A percentile compares a stretch with the other conserved stretches of the same genome.
Evolutionary conservation across 169 alveolate species (phyloP).

Genomic region (Babesia ovis): DNA sequence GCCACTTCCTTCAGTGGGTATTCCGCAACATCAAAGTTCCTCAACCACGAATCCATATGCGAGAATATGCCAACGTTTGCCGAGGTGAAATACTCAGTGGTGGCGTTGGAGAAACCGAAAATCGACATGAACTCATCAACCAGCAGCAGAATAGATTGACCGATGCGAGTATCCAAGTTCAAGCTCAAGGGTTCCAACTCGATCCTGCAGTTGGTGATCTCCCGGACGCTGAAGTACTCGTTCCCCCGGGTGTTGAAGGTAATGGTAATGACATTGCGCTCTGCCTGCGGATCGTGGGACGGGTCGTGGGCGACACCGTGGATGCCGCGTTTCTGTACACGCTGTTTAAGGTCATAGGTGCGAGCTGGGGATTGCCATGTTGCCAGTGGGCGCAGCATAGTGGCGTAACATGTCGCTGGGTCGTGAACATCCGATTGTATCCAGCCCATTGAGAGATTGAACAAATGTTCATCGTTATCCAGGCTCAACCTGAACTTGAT

Average conservation of each 20-base stretch:
- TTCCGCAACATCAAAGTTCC: conserved; percentile 36
- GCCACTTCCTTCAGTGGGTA: conserved; percentile 59
- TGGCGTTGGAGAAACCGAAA: conserved; percentile 46
- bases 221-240: conserved; percentile 38
- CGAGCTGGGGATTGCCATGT: conserved; percentile 20
- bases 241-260: conserved; percentile 52
- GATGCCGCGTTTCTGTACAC: neutral
- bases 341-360: conserved; percentile 9
- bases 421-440: conserved; percentile 68
- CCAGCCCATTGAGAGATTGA: conserved; percentile 59
- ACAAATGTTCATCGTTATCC: conserved; percentile 39
- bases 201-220: conserved; percentile 44
- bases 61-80: conserved; percentile 64
- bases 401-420: conserved; percentile 50
- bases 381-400: conserved; percentile 58
- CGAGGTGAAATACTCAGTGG: conserved; percentile 52
- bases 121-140: conserved; percentile 55
- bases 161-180: conserved; percentile 61
- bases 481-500: conserved; percentile 31
- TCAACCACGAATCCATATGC: conserved; percentile 36
- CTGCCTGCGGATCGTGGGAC: neutral
- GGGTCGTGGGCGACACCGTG: neutral
- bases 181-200: conserved; percentile 55
- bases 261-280: conserved; percentile 34
- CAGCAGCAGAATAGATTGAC: conserved; percentile 41